Percentiles rank a stretch among this genome's conserved stretches.
phyloP scores from a whole-genome alignment of 805 yeast genomes.

The Saturnispora mendoncae region DNA sequence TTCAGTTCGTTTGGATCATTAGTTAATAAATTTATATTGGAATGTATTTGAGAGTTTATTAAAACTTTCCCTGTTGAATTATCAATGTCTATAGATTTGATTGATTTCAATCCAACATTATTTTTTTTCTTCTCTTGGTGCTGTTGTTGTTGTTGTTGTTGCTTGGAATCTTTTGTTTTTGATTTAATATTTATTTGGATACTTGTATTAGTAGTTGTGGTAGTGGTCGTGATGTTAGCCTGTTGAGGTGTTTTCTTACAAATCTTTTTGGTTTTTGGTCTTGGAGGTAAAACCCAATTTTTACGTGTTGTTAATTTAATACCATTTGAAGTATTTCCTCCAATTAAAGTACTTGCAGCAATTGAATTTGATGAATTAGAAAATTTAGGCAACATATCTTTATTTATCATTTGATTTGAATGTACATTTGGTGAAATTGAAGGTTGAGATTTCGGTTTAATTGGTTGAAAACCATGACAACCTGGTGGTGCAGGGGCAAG shows the following conservation, averaged over 20 bases:
- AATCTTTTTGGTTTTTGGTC: conserved; percentile 33
- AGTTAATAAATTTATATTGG: conserved; percentile 28
- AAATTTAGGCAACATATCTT: no score
- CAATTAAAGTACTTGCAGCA: not conserved
- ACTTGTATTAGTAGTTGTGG: not conserved
- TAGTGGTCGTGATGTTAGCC: not conserved
- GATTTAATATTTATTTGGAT: not conserved
- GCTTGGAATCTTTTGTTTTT: not conserved
- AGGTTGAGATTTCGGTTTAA: conserved; percentile 19
- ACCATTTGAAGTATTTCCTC: not conserved
- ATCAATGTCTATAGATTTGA: conserved; percentile 13
- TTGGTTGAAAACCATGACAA: conserved; percentile 20
- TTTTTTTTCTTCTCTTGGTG: not conserved
- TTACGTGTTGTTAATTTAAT: conserved; percentile 18
- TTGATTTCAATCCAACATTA: conserved; percentile 4
- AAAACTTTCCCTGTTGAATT: conserved; percentile 15
- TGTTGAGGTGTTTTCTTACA: conserved; percentile 8
- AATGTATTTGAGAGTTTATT: conserved; percentile 30
- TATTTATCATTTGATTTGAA: not conserved
- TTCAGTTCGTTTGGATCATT: conserved; percentile 28
- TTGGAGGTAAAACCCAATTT: conserved; percentile 48
- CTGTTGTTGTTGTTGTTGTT: not conserved
- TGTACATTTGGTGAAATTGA: conserved; percentile 8
- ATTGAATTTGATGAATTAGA: no score
- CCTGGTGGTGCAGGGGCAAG: conserved; percentile 9